These are phyloP conservation scores for Pleurozium schreberi DNA, from an alignment of 225 moss, liverwort and hornwort species.

Conservation along the genomic window DNA sequence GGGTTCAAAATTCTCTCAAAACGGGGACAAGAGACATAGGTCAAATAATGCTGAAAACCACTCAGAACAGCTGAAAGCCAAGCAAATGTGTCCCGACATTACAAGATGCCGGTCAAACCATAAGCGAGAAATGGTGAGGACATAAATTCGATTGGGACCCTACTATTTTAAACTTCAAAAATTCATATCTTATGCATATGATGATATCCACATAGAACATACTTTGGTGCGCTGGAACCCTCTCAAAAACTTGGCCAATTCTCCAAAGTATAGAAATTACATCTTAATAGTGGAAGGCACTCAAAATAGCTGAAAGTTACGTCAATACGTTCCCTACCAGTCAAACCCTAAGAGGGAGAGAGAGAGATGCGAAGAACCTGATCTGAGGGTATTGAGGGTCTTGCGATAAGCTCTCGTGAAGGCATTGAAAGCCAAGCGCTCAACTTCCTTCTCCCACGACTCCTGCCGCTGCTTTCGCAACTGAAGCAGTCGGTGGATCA, in stretches of 20 bases:
- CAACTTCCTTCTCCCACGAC: constrained; percentile 34
- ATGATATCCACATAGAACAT: background rate
- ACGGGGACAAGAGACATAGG: background rate
- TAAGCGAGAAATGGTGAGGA: background rate
- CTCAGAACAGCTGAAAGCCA: background rate
- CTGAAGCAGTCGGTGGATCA: constrained; percentile 37
- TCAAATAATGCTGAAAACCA: background rate
- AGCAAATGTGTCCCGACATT: background rate
- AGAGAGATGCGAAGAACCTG: constrained; percentile 1
- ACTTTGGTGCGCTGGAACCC: background rate
- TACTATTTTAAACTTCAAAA: background rate
- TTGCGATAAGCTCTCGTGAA: constrained; percentile 43
- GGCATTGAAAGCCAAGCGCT: constrained; percentile 21
- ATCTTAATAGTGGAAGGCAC: background rate
- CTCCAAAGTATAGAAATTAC: background rate
- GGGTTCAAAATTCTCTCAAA: background rate
- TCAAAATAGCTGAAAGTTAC: background rate
- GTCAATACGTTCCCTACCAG: too few species aligned
- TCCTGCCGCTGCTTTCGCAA: constrained; percentile 41
- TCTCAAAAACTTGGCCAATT: background rate
- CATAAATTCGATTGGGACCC: background rate
- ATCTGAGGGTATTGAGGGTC: constrained; percentile 33
- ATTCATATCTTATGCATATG: background rate
- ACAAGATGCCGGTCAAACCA: background rate
- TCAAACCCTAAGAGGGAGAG: background rate